Percentiles rank a stretch among this genome's conserved stretches.
These are phyloP conservation scores for Coemansia sp. DNA, from an alignment of 192 early-diverging fungal genomes.

Conservation along the genomic window DNA sequence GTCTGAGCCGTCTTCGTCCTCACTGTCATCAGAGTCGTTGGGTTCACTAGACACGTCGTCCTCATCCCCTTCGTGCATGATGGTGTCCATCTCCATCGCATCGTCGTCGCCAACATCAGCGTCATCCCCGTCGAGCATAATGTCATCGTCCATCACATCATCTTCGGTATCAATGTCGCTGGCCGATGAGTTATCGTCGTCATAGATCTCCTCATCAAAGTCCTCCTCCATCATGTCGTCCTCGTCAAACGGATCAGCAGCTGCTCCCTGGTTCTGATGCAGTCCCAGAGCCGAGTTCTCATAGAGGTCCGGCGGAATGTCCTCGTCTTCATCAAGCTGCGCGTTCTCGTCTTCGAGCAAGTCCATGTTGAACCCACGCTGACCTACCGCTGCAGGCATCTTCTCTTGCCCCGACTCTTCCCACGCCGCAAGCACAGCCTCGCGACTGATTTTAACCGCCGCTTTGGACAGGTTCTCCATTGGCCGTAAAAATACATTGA, in stretches of 20 bases:
- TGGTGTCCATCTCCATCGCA: slow-evolving; percentile 44
- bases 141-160: slow-evolving; percentile 60
- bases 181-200: slow-evolving; percentile 59
- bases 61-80: slow-evolving; percentile 54
- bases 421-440: slow-evolving; percentile 56
- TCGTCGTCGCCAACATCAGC: slow-evolving; percentile 72
- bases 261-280: slow-evolving; percentile 53
- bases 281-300: slow-evolving; percentile 55
- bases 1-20: slow-evolving; percentile 52
- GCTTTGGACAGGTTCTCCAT: slow-evolving; percentile 86
- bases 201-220: slow-evolving; percentile 56
- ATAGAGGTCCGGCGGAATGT: slow-evolving; percentile 57
- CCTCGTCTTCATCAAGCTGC: slow-evolving; percentile 34
- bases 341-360: slow-evolving; percentile 42
- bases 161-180: slow-evolving; percentile 77
- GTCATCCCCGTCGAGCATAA: slow-evolving; percentile 52
- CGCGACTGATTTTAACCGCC: slow-evolving; percentile 80
- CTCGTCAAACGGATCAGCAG: slow-evolving; percentile 25
- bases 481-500: slow-evolving; percentile 79
- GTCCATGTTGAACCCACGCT: slow-evolving; percentile 42
- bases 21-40: slow-evolving; percentile 56
- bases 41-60: slow-evolving; percentile 48
- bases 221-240: slow-evolving; percentile 49
- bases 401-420: slow-evolving; percentile 53
- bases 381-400: slow-evolving; percentile 39